Base-by-base conservation (phyloP, 257 asterid genomes). In the Salvia rosmarinus region DNA sequence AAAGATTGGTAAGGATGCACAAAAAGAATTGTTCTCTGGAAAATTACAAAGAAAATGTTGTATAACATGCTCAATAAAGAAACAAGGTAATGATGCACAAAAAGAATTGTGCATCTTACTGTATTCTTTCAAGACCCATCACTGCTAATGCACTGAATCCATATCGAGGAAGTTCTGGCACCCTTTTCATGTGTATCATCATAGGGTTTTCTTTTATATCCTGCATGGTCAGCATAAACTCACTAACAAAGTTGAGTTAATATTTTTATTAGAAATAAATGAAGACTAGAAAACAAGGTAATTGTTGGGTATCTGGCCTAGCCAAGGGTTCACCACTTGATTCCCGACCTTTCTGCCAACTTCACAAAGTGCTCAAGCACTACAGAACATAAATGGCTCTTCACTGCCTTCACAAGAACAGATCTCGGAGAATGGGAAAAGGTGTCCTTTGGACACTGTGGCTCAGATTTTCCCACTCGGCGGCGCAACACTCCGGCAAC, bases 111-210 rank as follows among this genome's bases (percentile, higher is more conserved):
- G 51, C 14, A 69, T 73, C 96, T 88, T 84, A 94, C 99, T 76
- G 64, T 94, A 91, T 83, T 85, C 96, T 32, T 84, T 83, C 78
- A 94, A 76, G 62, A 94, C 96, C 96, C 78, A 87, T 83, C 71
- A 94, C 97, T 73, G 99, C 99, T 62, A 94, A 74, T 55, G 96
- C 86, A 80, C 97, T 91, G 85, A 94, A 91, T 73, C 99, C 99
- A 82, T 97, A 94, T 76, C 91, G 90, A 70, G 99, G 99, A 66
- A 75, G 82, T 1, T 87, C 93, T 4, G 96, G 96, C 72, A 91
- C 86, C 63, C 99, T 97, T 83, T 94, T 94, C 99, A 94, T 94
- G 90, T 94, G 91, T 77, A 94, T 81, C 97, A 94, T 89, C 68
- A 94, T 96, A 47, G 96, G 96, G 78, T 91, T 88, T 79, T 88